A percentile compares a stretch with the other conserved stretches of the same genome.
Conservation (phyloP, 176 grass and related monocot genomes). For the Tuctoria greenei region DNA sequence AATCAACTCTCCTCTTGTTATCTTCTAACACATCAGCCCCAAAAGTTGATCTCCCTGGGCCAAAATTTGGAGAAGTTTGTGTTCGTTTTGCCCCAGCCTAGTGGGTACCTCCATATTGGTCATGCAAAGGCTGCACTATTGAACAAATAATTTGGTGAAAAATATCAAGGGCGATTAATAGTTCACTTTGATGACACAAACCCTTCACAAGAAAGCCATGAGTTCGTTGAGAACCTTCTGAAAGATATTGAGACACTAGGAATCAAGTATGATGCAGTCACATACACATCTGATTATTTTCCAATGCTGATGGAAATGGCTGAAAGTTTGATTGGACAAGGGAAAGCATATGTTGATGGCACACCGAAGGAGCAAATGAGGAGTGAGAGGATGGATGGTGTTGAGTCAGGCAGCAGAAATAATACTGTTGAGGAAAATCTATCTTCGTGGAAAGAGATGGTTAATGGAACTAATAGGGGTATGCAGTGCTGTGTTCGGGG, state of each 20-base stretch:
- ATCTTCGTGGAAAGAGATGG: slow-evolving; percentile 76
- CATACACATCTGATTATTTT: slow-evolving; percentile 93
- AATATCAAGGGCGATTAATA: slow-evolving; percentile 59
- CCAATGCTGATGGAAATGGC: slow-evolving; percentile 72
- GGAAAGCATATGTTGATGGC: slow-evolving; percentile 87
- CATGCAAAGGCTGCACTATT: slow-evolving; percentile 83
- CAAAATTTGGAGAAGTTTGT: slow-evolving; percentile 71
- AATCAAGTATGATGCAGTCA: slow-evolving; percentile 74
- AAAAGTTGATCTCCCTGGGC: slow-evolving; percentile 72
- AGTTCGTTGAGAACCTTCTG: slow-evolving; percentile 75
- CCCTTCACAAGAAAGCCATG: slow-evolving; percentile 85
- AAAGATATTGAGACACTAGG: slow-evolving; percentile 84
- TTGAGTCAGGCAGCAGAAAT: slow-evolving; percentile 75
- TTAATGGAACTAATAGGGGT: slow-evolving; percentile 61
- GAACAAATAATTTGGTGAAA: slow-evolving; percentile 91
- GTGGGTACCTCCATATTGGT: slow-evolving; percentile 83
- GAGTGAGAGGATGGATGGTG: slow-evolving; percentile 85
- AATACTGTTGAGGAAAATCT: slow-evolving; percentile 63
- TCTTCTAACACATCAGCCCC: too few species aligned
- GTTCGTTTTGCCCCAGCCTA: slow-evolving; percentile 85
- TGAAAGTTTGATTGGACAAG: slow-evolving; percentile 63
- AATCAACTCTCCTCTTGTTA: too few species aligned
- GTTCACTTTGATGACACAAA: slow-evolving; percentile 90
- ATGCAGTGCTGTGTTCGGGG: slow-evolving; percentile 74
- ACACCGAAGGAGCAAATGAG: slow-evolving; percentile 86